Evolutionary conservation across 257 asterid species (phyloP), one percentile per base, ranked within the genome.

Genomic region (Fraxinus quadrangulata): DNA sequence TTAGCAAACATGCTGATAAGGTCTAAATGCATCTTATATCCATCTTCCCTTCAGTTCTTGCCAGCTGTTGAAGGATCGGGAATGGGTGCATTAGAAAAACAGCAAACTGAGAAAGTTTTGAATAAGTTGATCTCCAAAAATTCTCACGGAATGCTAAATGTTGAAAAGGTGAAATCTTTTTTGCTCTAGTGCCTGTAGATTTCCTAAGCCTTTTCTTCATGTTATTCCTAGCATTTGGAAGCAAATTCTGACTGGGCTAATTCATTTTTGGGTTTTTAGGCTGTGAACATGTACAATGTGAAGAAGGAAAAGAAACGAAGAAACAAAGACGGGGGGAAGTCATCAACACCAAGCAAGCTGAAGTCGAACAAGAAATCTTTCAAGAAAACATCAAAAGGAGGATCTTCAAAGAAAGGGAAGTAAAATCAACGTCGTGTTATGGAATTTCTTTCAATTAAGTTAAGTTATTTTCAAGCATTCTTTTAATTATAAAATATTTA

Each of bases 41-140:
- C 2, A 36, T 76, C 34, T 65, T 23, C 66, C 76, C 17, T 36
- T 72, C 91, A 96, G 99, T 96, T 87, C 81, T 82, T 96, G 30
- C 97, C 99, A 2, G 94, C 90, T 40, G 97, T 77, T 3, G 99
- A 92, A 85, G 99, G 99, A 79, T 88, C 97, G 0, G 99, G 99
- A 77, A 93, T 92, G 96, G 97, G 97, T 37, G 79, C 91, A n/a
- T 70, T 89, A 73, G 98, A 96, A 75, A 91, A 80, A 78, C 93
- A 92, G 85, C 97, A 96, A 77, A 92, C 93, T 0, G 97, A 93
- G 74, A 93, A 91, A 75, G 89, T 96, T 63, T 83, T 94, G 82
- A 94, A 89, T 86, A 88, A 86, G 81, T 84, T 94, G 82, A 87
- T 93, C 67, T 85, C 94, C 71, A 88, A 90, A 85, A 79, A 88